phyloP scores from a whole-genome alignment of 1,284 basidiomycete species.

The Puccinia brachypodii region DNA sequence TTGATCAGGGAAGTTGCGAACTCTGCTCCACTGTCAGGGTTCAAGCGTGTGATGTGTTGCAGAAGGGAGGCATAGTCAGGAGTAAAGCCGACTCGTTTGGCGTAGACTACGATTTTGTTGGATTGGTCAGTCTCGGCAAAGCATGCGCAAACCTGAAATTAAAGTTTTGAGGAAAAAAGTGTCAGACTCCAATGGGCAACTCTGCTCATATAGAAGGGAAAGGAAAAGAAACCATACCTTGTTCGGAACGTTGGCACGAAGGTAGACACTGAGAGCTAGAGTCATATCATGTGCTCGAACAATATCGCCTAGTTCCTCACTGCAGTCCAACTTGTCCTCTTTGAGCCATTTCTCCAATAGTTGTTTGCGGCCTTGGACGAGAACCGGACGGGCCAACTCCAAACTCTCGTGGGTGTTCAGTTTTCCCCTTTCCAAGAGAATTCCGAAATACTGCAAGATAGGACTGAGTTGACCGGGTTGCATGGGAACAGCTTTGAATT shows the following conservation, averaged over 20 bases:
- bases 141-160: constrained; percentile 69
- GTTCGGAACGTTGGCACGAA: constrained; percentile 96
- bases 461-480: constrained; percentile 89
- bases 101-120: constrained; percentile 96
- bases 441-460: constrained; percentile 98
- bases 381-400: constrained; percentile 91
- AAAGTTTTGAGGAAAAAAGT: neutral
- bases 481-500: constrained; percentile 92
- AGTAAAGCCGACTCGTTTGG: constrained; percentile 92
- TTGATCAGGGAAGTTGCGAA: constrained; percentile 94
- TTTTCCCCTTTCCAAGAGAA: constrained; percentile 94
- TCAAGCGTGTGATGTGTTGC: constrained; percentile 94
- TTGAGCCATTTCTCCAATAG: constrained; percentile 99
- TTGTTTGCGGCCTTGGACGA: constrained; percentile 96
- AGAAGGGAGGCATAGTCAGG: constrained; percentile 94
- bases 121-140: constrained; percentile 99
- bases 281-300: constrained; percentile 96
- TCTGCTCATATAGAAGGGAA: neutral
- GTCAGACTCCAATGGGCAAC: neutral
- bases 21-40: constrained; percentile 96
- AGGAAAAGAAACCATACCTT: constrained; percentile 66
- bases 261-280: constrained; percentile 95
- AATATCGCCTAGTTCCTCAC: constrained; percentile 97
- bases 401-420: constrained; percentile 95
- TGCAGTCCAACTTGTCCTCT: constrained; percentile 99